Base-by-base conservation (phyloP, 169 alveolate genomes). In the Plasmodium vivax region DNA sequence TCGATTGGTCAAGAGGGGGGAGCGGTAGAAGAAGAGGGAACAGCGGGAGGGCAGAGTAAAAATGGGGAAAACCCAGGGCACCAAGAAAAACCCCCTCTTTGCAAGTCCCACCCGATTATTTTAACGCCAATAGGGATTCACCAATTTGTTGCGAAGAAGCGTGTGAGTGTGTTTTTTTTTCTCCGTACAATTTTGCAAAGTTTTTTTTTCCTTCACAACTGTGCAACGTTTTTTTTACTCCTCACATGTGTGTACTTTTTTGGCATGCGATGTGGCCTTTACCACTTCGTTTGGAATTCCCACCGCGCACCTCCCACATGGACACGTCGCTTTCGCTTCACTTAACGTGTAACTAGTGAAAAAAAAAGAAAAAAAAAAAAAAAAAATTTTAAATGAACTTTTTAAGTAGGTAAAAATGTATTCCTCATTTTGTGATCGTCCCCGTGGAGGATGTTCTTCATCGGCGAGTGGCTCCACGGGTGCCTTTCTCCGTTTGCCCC, bases 381-480 rank as follows among this genome's bases (percentile, higher is more conserved):
- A 19, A 30, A 77, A 38, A 32, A 23, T 41, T 23, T 80, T 80
- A 79, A 80, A 41, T 80, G 72, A 80, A 80, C 23, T 80, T 80
- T 80, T 80, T 41, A 80, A 41, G 56, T 80, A 80, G 56, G 56
- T 45, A 80, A 80, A 80, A 62, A n/a, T 62, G 34, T 62, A 62
- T 62, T 45, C n/a, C 56, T 45, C 56, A 45, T 45, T 45, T 45
- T 9, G 56, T 45, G 10, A 10, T 45, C 3, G 12, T 45, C 56
- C n/a, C 3, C 12, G 56, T 45, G 56, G 56, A 45, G 56, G n/a
- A 45, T 45, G 9, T 45, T 10, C 56, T 45, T 45, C n/a, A 45
- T 45, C 56, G 56, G 2, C 5, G 56, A 10, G n/a, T 45, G 56
- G 2, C 56, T 8, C 5, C 56, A 45, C 4, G 56, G 9, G 56